These are phyloP conservation scores for Breviolum minutum DNA, from an alignment of 73 alveolate genomes.

Conservation along the genomic window DNA sequence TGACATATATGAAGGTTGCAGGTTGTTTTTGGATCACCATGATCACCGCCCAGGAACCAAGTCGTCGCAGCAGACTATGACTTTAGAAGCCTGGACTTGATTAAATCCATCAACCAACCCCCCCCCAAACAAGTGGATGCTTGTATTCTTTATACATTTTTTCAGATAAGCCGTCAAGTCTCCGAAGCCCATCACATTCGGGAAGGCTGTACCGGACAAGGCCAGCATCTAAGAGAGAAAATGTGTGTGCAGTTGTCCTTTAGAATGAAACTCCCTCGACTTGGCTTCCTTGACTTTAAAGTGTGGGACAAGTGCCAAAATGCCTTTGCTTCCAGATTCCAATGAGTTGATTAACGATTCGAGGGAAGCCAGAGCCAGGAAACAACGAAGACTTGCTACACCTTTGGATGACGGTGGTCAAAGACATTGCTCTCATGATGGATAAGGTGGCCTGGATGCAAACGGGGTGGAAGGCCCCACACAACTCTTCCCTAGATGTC, in stretches of 20 bases:
- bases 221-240: neutral
- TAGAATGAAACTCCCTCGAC: too few relatives aligned
- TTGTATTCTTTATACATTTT: neutral
- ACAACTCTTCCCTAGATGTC: too few relatives aligned
- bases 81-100: neutral
- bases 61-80: conserved; percentile 76
- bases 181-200: neutral
- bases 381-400: conserved; percentile 87
- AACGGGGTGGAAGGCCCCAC: too few relatives aligned
- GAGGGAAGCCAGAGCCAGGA: neutral
- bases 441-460: neutral
- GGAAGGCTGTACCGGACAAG: neutral
- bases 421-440: conserved; percentile 89
- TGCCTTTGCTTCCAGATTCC: neutral
- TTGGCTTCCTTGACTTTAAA: neutral
- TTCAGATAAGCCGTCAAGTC: neutral
- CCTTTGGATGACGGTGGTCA: conserved; percentile 92
- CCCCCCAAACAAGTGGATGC: too few relatives aligned
- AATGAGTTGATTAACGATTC: neutral
- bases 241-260: too few relatives aligned
- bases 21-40: neutral
- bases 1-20: neutral
- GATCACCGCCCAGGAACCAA: conserved; percentile 42
- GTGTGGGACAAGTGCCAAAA: neutral
- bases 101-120: too few relatives aligned